Base-by-base conservation (phyloP, 352 stramenopile species). In the Globisporangium polare region DNA sequence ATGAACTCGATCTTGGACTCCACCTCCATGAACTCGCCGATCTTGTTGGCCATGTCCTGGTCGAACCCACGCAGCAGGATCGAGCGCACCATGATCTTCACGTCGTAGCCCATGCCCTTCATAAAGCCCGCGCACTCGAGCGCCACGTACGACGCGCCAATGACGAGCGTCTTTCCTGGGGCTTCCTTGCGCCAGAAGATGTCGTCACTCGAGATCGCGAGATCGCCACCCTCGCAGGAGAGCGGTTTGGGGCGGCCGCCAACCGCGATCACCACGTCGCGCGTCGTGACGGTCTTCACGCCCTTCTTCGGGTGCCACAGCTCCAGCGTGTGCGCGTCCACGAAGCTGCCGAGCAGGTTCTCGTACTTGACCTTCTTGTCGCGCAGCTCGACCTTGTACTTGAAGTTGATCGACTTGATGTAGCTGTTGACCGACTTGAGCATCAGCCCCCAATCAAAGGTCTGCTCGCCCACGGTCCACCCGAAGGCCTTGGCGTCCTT, bases 361-460 rank as follows among this genome's bases (percentile, higher is more conserved):
- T 96, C 85, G 75, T 98, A 98, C 66, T 94, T 95, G 60, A 97
- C 89, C 61, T 95, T 86, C 74, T 98, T 98, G 75, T 98, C 94
- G 47, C 96, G 83, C 53, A 99, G 74, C 64, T 97, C 83, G 27
- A 99, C 94, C 53, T 97, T 93, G 83, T 99, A 99, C 68, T 98
- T 98, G 80, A 99, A 99, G 73, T 99, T 99, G 53, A 99, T 89
- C 43, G 83, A 82, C 66, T 95, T 97, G 77, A 99, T 98, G 80
- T 99, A 97, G 72, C 97, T 96, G 63, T 98, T 95, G 37, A 99
- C 94, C 46, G 91, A 98, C 29, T 83, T 63, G 35, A 97, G 84
- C 35, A 99, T 77, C 56, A 87, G 80, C 27, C 90, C 72, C 97
- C 97, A 99, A 59, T 94, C 73, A 45, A 97, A 96, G 22, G 61